Base-by-base conservation (phyloP, 495 filamentous ascomycete species). In the Letharia columbiana region DNA sequence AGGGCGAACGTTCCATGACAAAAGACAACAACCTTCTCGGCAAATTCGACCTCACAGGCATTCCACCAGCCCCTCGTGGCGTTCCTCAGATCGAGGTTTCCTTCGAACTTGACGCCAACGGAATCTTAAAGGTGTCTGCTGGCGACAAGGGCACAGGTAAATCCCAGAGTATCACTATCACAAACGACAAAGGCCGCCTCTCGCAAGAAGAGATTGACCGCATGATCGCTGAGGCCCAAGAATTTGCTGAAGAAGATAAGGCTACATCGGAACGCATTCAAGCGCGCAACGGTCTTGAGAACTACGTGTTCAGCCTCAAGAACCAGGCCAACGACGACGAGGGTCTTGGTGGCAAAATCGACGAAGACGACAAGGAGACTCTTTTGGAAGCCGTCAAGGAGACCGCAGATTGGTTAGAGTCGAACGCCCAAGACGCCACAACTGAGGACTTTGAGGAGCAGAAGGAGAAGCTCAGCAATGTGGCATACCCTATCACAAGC, bases 161-260 rank as follows among this genome's bases (percentile, higher is more conserved):
- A 85, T 87, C 84, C 49, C 90, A 98, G 83, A 92, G 90, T 69
- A 96, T 98, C 76, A 92, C 91, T 77, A 96, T 98, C 77, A 96
- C 90, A 80, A 96, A 98, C 82, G 93, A 96, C 81, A 96, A 96
- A 86, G 92, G 92, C 70, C 93, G 92, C 75, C 86, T 98, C 57
- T 88, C 87, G 69, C 91, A 91, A 78, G 92, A 98, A 77, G 92
- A 98, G 77, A 98, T 98, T 71, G 92, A 96, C 77, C 93, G 92
- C 79, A 98, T 98, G 92, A 87, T 98, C 67, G 84, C 89, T 57
- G 92, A 98, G 80, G 92, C 92, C 54, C 95, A 98, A 86, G 89
- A 98, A 80, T 98, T 91, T 75, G 93, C 93, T 76, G 95, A 95
- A 78, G 94, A 99, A 81, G 94, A 99, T 84, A 96, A 96, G 85